Percentiles rank a stretch among this genome's conserved stretches.
Evolutionary conservation across 148 eudicot species (phyloP).

Genomic region (Camellia japonica): DNA sequence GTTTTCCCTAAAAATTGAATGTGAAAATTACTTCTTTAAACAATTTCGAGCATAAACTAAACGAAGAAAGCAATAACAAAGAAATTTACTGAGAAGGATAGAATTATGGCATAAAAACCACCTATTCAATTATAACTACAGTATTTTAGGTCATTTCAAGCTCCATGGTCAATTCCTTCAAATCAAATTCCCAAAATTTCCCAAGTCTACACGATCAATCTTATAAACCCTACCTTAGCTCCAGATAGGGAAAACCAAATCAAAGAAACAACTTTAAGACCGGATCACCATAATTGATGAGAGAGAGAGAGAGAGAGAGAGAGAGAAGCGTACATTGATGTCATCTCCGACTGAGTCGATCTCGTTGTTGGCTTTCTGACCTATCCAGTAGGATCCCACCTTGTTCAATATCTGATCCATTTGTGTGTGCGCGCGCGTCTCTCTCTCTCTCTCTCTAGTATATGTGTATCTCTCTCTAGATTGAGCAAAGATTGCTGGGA

Average conservation of each 20-base stretch:
- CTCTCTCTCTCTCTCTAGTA: not conserved
- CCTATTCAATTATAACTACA: not conserved
- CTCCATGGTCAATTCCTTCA: not conserved
- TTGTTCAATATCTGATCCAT: conserved; percentile 83
- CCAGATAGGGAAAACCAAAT: not conserved
- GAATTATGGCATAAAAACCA: not conserved
- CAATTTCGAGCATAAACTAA: not conserved
- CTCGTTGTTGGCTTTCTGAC: conserved; percentile 76
- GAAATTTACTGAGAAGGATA: not conserved
- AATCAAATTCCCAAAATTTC: not conserved
- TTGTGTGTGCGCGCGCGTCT: not conserved
- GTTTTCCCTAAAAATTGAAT: not conserved
- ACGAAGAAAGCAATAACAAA: not conserved
- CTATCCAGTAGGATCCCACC: conserved; percentile 93
- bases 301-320: not conserved
- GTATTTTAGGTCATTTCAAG: conserved; percentile 4
- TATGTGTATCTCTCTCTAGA: not conserved
- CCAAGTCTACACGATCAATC: not conserved
- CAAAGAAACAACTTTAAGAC: not conserved
- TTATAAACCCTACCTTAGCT: not conserved
- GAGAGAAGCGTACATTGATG: conserved; percentile 53
- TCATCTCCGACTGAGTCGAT: conserved; percentile 74
- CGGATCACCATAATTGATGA: not conserved
- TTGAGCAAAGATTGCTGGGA: not conserved
- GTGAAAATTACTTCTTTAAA: not conserved